A percentile compares a stretch with the other conserved stretches of the same genome.
Conservation (phyloP, 768 basidiomycete genomes). For the Lactarius sanguifluus region DNA sequence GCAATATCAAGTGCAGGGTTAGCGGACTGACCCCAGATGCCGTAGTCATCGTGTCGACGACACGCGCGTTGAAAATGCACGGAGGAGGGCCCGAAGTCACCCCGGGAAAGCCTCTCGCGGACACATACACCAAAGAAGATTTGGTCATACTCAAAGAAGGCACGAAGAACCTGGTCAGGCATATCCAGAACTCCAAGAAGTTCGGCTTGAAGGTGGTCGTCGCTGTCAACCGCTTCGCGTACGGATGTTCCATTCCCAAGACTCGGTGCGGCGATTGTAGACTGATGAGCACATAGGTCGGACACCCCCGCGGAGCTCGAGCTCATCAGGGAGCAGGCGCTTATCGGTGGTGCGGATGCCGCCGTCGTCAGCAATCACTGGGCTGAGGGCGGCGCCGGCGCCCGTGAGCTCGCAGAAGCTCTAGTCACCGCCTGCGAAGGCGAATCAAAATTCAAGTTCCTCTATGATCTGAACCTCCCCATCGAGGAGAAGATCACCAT, state of each 20-base stretch:
- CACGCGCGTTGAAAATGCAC: constrained; percentile 98
- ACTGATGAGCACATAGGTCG: constrained; percentile 48
- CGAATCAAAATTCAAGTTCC: constrained; percentile 84
- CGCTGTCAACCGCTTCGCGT: constrained; percentile 95
- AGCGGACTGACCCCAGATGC: constrained; percentile 94
- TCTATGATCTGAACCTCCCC: constrained; percentile 81
- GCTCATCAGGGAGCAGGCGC: constrained; percentile 75
- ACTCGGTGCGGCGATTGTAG: neutral
- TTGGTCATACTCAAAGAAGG: constrained; percentile 87
- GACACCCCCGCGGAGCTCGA: constrained; percentile 89
- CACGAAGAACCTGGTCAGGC: constrained; percentile 88
- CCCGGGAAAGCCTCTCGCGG: constrained; percentile 90
- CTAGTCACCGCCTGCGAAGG: constrained; percentile 83
- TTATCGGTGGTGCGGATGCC: constrained; percentile 87
- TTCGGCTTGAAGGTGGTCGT: constrained; percentile 96
- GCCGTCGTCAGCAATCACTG: constrained; percentile 97
- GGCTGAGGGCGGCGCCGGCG: constrained; percentile 93
- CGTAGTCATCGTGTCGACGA: constrained; percentile 93
- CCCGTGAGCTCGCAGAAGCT: constrained; percentile 87
- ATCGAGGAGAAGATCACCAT: constrained; percentile 87
- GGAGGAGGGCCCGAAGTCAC: constrained; percentile 96
- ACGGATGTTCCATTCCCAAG: constrained; percentile 38
- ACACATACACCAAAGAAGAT: constrained; percentile 93
- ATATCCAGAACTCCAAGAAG: constrained; percentile 93
- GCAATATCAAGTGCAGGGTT: constrained; percentile 97